phyloP scores from a whole-genome alignment of 148 eudicot genomes.

The Fagopyrum esculentum region DNA sequence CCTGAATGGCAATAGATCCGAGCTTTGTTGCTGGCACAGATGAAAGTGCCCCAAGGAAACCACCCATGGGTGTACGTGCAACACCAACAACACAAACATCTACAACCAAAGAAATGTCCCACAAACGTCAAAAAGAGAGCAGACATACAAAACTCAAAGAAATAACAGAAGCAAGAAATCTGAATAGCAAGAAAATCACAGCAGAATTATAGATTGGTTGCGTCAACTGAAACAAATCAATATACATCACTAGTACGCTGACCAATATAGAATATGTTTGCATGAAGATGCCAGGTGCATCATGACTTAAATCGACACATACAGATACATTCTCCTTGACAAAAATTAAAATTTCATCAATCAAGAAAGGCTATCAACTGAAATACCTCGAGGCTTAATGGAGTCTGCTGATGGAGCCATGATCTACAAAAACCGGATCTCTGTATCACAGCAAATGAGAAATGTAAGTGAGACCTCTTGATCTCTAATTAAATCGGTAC shows the following conservation, averaged over 20 bases:
- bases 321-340: neutral
- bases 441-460: constrained; percentile 16
- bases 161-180: neutral
- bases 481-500: neutral
- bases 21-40: constrained; percentile 84
- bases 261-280: neutral
- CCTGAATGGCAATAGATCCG: constrained; percentile 72
- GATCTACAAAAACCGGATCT: constrained; percentile 15
- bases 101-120: constrained; percentile 18
- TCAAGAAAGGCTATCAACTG: neutral
- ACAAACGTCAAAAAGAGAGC: neutral
- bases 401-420: constrained; percentile 57
- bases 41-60: constrained; percentile 87
- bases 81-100: constrained; percentile 98
- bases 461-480: neutral
- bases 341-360: neutral
- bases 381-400: constrained; percentile 52
- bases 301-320: neutral
- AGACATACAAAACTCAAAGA: neutral
- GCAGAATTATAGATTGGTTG: neutral
- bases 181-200: neutral
- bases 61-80: constrained; percentile 99
- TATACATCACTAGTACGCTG: neutral
- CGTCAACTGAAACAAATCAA: neutral
- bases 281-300: neutral